These are phyloP conservation scores for Euphorbia celastroides DNA, from an alignment of 441 rosid genomes.

Conservation along the genomic window DNA sequence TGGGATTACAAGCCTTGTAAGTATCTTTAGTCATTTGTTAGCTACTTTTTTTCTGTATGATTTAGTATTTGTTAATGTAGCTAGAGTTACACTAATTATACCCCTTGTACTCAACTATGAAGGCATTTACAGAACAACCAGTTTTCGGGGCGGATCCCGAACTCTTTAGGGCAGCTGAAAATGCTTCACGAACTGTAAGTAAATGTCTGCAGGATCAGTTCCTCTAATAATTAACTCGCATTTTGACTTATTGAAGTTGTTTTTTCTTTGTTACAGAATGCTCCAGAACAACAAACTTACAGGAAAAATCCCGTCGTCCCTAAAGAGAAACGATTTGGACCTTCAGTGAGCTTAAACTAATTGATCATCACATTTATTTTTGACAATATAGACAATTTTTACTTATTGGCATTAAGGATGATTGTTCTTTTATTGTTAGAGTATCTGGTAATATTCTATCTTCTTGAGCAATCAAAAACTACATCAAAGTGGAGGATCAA, in stretches of 20 bases:
- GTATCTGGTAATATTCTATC: constrained; percentile 34
- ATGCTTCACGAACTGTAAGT: constrained; percentile 52
- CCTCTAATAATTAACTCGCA: too few relatives aligned
- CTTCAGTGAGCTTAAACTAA: constrained; percentile 39
- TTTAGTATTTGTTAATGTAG: too few relatives aligned
- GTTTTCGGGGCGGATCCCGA: constrained; percentile 57
- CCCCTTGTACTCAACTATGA: background rate
- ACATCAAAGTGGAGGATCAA: constrained; percentile 3
- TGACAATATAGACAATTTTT: background rate
- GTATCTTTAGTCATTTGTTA: too few relatives aligned
- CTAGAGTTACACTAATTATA: too few relatives aligned
- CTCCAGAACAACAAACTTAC: constrained; percentile 60
- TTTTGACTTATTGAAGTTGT: too few relatives aligned
- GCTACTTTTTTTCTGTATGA: too few relatives aligned
- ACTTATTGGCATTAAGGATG: background rate
- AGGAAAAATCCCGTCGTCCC: constrained; percentile 44
- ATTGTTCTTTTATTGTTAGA: constrained; percentile 26
- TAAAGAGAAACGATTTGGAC: constrained; percentile 36
- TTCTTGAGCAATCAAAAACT: constrained; percentile 4
- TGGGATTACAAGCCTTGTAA: constrained; percentile 55
- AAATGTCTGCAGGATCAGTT: background rate
- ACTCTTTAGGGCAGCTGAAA: constrained; percentile 46
- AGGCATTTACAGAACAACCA: constrained; percentile 81
- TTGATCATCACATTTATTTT: background rate
- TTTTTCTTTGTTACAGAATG: constrained; percentile 36